A percentile compares a stretch with the other conserved stretches of the same genome.
Evolutionary conservation across 108 stramenopile species (phyloP).

Genomic region (Cyclostephanos tholiformis): DNA sequence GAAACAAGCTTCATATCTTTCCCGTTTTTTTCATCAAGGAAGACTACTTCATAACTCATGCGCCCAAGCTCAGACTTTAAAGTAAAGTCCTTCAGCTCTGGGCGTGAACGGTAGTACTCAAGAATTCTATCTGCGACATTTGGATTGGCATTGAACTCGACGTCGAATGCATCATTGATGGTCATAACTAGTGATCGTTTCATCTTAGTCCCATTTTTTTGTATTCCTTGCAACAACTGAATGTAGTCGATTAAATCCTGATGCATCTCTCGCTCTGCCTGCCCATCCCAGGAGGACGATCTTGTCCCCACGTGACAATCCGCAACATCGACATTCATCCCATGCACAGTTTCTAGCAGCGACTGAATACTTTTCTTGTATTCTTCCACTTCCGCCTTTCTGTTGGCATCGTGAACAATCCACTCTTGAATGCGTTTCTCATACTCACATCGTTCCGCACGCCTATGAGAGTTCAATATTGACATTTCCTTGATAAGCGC

Average conservation of each 20-base stretch:
- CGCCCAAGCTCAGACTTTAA: slow-evolving; percentile 72
- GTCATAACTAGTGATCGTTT: slow-evolving; percentile 48
- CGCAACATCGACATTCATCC: slow-evolving; percentile 24
- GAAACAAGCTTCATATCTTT: slow-evolving; percentile 37
- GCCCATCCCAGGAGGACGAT: slow-evolving; percentile 29
- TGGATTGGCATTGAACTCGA: slow-evolving; percentile 74
- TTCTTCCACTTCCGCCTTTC: slow-evolving; percentile 45
- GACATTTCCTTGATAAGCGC: slow-evolving; percentile 72
- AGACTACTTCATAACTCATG: slow-evolving; percentile 79
- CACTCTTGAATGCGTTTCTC: slow-evolving; percentile 50
- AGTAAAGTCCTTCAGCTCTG: slow-evolving; percentile 76
- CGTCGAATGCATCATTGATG: slow-evolving; percentile 65
- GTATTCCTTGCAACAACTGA: slow-evolving; percentile 23
- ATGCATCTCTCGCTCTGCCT: slow-evolving; percentile 37
- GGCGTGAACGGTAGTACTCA: slow-evolving; percentile 70
- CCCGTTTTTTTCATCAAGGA: slow-evolving; percentile 41
- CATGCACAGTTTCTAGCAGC: slow-evolving; percentile 30
- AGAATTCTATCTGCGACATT: slow-evolving; percentile 69
- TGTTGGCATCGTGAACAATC: slow-evolving; percentile 41
- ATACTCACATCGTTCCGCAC: slow-evolving; percentile 37
- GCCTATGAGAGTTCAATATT: slow-evolving; percentile 53
- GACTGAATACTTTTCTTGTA: slow-evolving; percentile 48
- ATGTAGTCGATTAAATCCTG: slow-evolving; percentile 42
- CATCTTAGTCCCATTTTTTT: slow-evolving; percentile 12
- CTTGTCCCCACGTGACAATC: slow-evolving; percentile 7